Conservation (phyloP, 1,139 yeast genomes). For the Lodderomyces pseudojiufengensis region DNA sequence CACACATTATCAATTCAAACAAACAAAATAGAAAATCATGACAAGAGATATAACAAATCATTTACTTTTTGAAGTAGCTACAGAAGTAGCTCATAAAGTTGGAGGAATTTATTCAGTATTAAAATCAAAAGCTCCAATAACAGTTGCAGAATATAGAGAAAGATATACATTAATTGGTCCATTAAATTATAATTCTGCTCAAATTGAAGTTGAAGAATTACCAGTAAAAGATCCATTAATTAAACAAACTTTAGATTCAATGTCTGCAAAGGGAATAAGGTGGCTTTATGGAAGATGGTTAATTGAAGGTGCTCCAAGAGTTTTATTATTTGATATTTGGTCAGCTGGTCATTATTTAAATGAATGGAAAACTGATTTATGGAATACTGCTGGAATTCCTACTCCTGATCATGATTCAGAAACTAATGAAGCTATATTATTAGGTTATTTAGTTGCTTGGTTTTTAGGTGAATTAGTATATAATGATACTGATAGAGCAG, state of each 20-base stretch:
- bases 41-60: conserved; percentile 78
- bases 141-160: conserved; percentile 88
- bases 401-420: conserved; percentile 87
- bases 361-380: conserved; percentile 93
- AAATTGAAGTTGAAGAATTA: conserved; percentile 89
- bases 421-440: conserved; percentile 84
- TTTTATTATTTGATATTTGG: conserved; percentile 77
- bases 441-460: conserved; percentile 96
- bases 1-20: no score
- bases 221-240: conserved; percentile 63
- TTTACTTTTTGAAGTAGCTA: conserved; percentile 87
- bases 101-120: conserved; percentile 97
- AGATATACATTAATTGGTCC: conserved; percentile 90
- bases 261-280: conserved; percentile 76
- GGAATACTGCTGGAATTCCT: conserved; percentile 91
- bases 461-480: conserved; percentile 88
- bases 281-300: conserved; percentile 95
- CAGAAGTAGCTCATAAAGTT: conserved; percentile 96
- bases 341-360: conserved; percentile 68
- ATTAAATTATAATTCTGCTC: conserved; percentile 73
- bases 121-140: conserved; percentile 94
- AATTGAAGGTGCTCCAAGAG: conserved; percentile 96
- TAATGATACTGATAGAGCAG: conserved; percentile 80
- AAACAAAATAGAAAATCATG: no score
- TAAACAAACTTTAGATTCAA: conserved; percentile 61